Base-by-base conservation (phyloP, 2,329 filamentous ascomycete species). In the Arthrobotrys pseudoclavata region DNA sequence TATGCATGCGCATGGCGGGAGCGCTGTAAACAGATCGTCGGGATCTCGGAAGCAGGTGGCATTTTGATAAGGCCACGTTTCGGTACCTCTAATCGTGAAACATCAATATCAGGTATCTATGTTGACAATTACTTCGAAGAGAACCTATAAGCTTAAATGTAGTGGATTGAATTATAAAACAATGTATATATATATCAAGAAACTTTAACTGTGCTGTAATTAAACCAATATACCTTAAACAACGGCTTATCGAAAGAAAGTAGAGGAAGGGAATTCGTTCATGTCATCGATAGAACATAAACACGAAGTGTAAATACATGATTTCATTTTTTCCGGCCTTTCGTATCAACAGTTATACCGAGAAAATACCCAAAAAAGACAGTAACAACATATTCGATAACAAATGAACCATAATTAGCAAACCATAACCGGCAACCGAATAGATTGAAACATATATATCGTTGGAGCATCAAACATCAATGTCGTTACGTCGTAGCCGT, bases 401-500 rank as follows among this genome's bases (percentile, higher is more conserved):
- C 31, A 10, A 26, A 24, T 47, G 13, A 69, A 52, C n/a, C 52
- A 68, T 53, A 47, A 50, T 9, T 13, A 50, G 26, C 61, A 20
- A 67, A 67, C 34, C 31, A 45, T 55, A 22, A 15, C 52, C 29
- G 45, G 40, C 34, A 12, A 26, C 22, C 34, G 12, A 60, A 29
- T 50, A 37, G 42, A 55, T 40, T 4, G 31, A 53, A 57, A 69
- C 50, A 60, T 42, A 42, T 15, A 42, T 60, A 34, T 47, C 18
- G 45, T 64, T 24, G 37, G 26, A 70, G 31, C 45, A 42, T 29
- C 22, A 48, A 53, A 37, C 52, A 64, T 62, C 60, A 68, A 22
- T 22, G 61, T 77, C 74, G 74, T 77, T 18, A 68, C 57, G 50
- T 76, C 67, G 67, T 71, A 20, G 31, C 55, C 53, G 67, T 66